Evolutionary conservation across 306 rosid genomes (phyloP).

Genomic region (Rubus idaeus): DNA sequence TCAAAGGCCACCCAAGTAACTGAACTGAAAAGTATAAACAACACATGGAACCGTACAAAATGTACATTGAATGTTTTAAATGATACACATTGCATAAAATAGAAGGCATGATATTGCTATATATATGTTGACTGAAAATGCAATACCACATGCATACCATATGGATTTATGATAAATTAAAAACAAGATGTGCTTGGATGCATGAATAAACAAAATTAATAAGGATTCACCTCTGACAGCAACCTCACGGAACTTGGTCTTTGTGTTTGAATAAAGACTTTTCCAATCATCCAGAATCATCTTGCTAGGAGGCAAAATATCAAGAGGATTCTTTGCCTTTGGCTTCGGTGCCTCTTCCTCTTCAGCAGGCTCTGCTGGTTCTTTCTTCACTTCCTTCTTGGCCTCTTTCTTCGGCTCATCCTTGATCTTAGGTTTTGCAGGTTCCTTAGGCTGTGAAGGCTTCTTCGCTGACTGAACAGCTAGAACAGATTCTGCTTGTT

Average conservation of each 20-base stretch:
- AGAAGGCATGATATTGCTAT: neutral
- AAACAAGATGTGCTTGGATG: neutral
- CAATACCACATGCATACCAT: too few species aligned
- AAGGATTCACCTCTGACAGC: conserved; percentile 64
- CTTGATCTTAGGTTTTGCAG: conserved; percentile 56
- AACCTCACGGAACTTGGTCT: conserved; percentile 83
- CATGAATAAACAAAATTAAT: neutral
- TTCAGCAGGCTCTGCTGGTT: conserved; percentile 33
- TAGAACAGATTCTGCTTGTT: conserved; percentile 56
- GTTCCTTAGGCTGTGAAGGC: conserved; percentile 63
- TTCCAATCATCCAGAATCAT: conserved; percentile 89
- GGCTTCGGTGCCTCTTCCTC: conserved; percentile 78
- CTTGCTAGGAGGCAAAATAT: conserved; percentile 77
- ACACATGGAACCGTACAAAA: neutral
- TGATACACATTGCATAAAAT: neutral
- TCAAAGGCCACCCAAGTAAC: neutral
- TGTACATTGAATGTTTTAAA: neutral
- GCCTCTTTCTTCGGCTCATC: conserved; percentile 61
- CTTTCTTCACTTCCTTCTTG: conserved; percentile 27
- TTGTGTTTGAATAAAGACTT: conserved; percentile 79
- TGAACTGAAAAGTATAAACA: neutral
- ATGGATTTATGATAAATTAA: neutral
- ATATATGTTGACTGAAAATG: too few species aligned
- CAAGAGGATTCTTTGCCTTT: conserved; percentile 79
- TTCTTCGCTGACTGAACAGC: conserved; percentile 62